Conservation (phyloP, 768 basidiomycete genomes). For the Kwoniella bestiolae region DNA sequence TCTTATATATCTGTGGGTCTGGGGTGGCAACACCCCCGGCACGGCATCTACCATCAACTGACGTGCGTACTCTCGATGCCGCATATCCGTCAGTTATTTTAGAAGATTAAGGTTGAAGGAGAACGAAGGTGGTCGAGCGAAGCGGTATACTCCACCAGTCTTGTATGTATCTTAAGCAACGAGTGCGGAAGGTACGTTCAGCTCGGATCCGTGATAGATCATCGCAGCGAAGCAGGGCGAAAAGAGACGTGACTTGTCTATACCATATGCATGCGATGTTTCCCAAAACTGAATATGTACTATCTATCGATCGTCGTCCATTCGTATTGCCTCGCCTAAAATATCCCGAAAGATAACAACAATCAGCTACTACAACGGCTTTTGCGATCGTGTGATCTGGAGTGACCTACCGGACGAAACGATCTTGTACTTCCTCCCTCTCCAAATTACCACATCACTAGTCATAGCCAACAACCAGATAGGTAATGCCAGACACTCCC, state of each 20-base stretch:
- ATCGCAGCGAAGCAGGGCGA: too few species aligned
- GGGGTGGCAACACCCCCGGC: too few species aligned
- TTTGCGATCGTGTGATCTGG: too few species aligned
- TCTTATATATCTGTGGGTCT: not conserved
- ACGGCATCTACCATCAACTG: not conserved
- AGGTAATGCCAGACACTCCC: slow-evolving; percentile 84
- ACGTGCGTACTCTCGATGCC: not conserved
- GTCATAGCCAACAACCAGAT: slow-evolving; percentile 83
- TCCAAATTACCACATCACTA: slow-evolving; percentile 83
- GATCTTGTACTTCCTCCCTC: slow-evolving; percentile 78
- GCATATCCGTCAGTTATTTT: not conserved
- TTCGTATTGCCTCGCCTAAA: slow-evolving; percentile 20
- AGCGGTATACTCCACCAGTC: too few species aligned
- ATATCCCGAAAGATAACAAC: too few species aligned
- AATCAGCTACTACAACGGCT: too few species aligned
- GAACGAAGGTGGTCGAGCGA: too few species aligned
- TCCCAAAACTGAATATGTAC: not conserved
- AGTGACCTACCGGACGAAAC: slow-evolving; percentile 75
- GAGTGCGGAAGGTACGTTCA: too few species aligned
- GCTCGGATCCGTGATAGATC: too few species aligned
- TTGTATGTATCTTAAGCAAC: too few species aligned
- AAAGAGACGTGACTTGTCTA: too few species aligned
- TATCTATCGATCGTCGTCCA: slow-evolving; percentile 8
- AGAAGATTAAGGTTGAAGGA: not conserved
- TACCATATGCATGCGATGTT: not conserved